Base-by-base conservation (phyloP, 1,139 yeast genomes). In the Pichia cactophila region DNA sequence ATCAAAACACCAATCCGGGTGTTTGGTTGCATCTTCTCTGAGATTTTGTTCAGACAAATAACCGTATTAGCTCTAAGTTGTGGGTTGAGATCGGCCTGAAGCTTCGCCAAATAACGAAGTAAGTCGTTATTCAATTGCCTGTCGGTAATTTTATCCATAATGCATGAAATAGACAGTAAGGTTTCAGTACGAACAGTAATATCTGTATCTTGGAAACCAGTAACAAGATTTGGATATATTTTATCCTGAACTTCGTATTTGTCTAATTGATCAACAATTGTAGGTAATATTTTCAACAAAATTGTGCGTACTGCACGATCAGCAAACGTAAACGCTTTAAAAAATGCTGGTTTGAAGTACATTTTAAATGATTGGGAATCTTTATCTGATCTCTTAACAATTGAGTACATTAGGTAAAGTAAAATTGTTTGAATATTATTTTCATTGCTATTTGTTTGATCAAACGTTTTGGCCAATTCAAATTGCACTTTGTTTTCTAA, bases 71-170 rank as follows among this genome's bases (percentile, higher is more conserved):
- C 88, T 57, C 98, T 71, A 20, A 92, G 86, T 26, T 87, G 86
- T 1, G 94, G 83, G 51, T 83, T 83, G 2, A 82, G 79, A 62
- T 92, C 98, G 64, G 78, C 83, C 64, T 90, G 97, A 1, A 95
- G 80, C 61, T 86, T 87, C 1, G 97, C 97, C 51, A 92, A 69
- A 45, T 81, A 76, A 57, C 95, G 77, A 47, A 92, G 70, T 39
- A 92, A 69, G 50, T 92, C 97, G 59, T 89, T 90, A 61, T 92
- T 92, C 45, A 90, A 73, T 62, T 87, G 95, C 49, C 96, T 78
- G 39, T 83, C 88, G 0, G 87, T 74, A 4, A 92, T 73, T 58
- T 81, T 81, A 31, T 82, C 81, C 3, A 83, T 79, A 35, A 92
- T 69, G 6, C 71, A 67, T 3, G 83, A 74, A 8, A 88, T 78